phyloP scores from a whole-genome alignment of 768 basidiomycete species.

The Xerocomellus chrysenteron region DNA sequence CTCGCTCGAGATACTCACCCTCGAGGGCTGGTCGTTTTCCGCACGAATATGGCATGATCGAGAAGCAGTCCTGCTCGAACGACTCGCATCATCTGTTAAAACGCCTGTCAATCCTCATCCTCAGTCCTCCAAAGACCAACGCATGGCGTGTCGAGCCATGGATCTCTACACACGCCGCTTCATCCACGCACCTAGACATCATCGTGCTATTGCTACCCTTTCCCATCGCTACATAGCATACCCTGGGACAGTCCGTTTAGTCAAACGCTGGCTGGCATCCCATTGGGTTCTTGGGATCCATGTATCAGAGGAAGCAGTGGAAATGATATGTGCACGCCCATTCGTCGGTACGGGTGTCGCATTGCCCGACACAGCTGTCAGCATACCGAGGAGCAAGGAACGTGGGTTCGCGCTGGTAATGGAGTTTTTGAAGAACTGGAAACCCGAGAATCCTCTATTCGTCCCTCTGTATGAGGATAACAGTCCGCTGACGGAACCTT shows the following conservation, averaged over 20 bases:
- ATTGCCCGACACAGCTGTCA: constrained; percentile 37
- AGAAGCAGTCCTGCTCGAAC: constrained; percentile 76
- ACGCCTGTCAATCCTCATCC: not conserved
- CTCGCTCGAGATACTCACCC: constrained; percentile 72
- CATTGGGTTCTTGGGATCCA: constrained; percentile 84
- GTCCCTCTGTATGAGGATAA: constrained; percentile 64
- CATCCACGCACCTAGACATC: constrained; percentile 79
- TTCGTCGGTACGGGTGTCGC: constrained; percentile 56
- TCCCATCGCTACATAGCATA: constrained; percentile 80
- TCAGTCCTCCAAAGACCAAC: constrained; percentile 41
- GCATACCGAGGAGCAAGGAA: constrained; percentile 72
- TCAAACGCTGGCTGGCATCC: constrained; percentile 89
- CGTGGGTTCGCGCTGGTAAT: constrained; percentile 77
- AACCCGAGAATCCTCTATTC: constrained; percentile 70
- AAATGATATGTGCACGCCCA: constrained; percentile 77
- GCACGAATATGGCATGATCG: constrained; percentile 85
- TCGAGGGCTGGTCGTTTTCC: constrained; percentile 85
- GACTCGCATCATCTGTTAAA: constrained; percentile 51
- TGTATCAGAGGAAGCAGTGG: constrained; percentile 75
- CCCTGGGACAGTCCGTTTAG: constrained; percentile 79
- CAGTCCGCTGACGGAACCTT: constrained; percentile 3
- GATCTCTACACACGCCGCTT: constrained; percentile 69
- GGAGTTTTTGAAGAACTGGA: constrained; percentile 76
- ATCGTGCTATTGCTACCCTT: constrained; percentile 75
- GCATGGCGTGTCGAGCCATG: constrained; percentile 55